Evolutionary conservation across 208 protist species (phyloP), one percentile per base, ranked within the genome.

Genomic region (Strigomonas culicis): DNA sequence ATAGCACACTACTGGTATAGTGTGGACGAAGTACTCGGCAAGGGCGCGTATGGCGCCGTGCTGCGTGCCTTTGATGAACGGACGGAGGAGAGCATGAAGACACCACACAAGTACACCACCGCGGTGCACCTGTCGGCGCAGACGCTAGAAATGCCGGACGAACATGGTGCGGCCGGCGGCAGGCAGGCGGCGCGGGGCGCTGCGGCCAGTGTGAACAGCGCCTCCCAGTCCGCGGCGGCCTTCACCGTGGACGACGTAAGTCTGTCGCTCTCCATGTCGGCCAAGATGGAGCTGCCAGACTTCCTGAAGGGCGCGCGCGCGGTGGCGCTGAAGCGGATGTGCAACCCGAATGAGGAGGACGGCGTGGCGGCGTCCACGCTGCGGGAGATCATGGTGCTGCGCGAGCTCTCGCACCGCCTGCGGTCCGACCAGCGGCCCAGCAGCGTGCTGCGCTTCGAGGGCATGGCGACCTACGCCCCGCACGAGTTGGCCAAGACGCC

Each of bases 41-140:
- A 97, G 56, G 98, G 98, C 6, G 98, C 95, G 3, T 99, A 99
- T 67, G 98, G 98, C 30, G 86, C 96, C 21, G 98, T 99, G 0
- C 98, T 95, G 74, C 92, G 94, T 44, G 94, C 81, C 31, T 74
- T 82, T 66, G 59, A 66, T 24, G 22, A 63, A 6, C 57, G 43
- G 21, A 63, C 25, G 25, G 2, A 17, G 41, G 31, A 28, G 25
- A 41, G 36, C 36, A 13, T n/a, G n/a, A n/a, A n/a, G n/a, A n/a
- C n/a, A n/a, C n/a, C n/a, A n/a, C n/a, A n/a, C n/a, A n/a, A n/a
- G n/a, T n/a, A n/a, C n/a, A n/a, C n/a, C n/a, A n/a, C n/a, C n/a
- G n/a, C n/a, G n/a, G n/a, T n/a, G n/a, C n/a, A n/a, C n/a, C n/a
- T n/a, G n/a, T n/a, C n/a, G n/a, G n/a, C n/a, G n/a, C n/a, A n/a